Conservation (phyloP, 352 stramenopile genomes). For the Globisporangium apiculatum region DNA sequence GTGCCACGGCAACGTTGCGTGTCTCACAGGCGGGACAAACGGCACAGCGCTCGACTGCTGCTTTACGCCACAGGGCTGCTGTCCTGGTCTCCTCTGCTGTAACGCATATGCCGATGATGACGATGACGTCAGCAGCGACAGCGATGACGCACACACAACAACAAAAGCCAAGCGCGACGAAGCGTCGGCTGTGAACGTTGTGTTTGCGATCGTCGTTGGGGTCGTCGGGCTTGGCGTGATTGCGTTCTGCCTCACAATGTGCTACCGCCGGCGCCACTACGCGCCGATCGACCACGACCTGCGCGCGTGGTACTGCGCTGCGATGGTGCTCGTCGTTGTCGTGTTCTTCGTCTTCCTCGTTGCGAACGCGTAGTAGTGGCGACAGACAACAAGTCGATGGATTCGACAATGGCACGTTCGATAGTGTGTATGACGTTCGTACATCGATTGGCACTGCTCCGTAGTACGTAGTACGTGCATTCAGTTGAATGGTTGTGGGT, state of each 20-base stretch:
- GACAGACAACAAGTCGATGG: neutral
- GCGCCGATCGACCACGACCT: slow-evolving; percentile 48
- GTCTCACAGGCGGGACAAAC: slow-evolving; percentile 17
- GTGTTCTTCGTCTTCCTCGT: slow-evolving; percentile 71
- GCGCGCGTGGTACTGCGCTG: slow-evolving; percentile 56
- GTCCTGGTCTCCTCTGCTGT: slow-evolving; percentile 19
- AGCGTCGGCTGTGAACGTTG: slow-evolving; percentile 19
- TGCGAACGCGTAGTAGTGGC: slow-evolving; percentile 26
- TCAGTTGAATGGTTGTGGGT: no score
- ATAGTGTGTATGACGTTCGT: neutral
- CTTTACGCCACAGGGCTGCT: slow-evolving; percentile 15
- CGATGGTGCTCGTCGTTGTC: slow-evolving; percentile 45
- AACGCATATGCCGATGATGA: neutral
- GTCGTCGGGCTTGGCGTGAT: slow-evolving; percentile 31
- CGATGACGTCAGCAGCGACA: neutral
- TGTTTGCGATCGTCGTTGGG: slow-evolving; percentile 30
- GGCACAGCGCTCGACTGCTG: slow-evolving; percentile 23
- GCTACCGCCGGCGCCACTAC: slow-evolving; percentile 66
- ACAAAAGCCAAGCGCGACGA: neutral
- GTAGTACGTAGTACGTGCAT: no score
- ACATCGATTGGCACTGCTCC: no score
- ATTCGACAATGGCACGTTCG: neutral
- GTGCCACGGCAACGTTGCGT: slow-evolving; percentile 15
- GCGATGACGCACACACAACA: neutral
- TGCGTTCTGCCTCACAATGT: slow-evolving; percentile 38